phyloP scores from a whole-genome alignment of 2,329 filamentous ascomycete genomes.

The Periglandula ipomoeae region DNA sequence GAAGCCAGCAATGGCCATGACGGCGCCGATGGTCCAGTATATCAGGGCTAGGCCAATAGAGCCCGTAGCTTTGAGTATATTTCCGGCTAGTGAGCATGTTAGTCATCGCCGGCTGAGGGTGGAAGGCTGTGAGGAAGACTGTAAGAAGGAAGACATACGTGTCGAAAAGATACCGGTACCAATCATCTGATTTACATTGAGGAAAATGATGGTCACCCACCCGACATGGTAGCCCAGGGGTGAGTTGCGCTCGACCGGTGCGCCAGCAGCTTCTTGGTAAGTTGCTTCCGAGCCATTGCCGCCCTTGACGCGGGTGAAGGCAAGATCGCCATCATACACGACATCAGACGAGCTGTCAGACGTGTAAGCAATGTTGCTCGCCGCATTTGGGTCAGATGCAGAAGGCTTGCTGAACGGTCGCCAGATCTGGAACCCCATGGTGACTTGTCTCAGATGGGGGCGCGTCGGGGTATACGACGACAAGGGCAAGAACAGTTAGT shows the following conservation, averaged over 20 bases:
- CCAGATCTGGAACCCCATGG: neutral
- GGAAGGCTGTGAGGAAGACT: too few relatives aligned
- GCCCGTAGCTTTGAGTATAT: conserved; percentile 49
- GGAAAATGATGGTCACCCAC: conserved; percentile 45
- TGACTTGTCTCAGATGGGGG: neutral
- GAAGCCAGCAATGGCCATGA: conserved; percentile 47
- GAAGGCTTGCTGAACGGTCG: too few relatives aligned
- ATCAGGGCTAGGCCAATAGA: conserved; percentile 54
- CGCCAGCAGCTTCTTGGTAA: conserved; percentile 53
- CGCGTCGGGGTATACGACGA: too few relatives aligned
- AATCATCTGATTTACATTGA: conserved; percentile 55
- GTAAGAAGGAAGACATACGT: conserved; percentile 32
- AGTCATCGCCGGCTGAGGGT: too few relatives aligned
- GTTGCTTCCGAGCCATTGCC: conserved; percentile 40
- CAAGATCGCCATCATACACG: conserved; percentile 27
- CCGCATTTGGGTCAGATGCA: neutral
- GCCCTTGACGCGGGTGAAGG: conserved; percentile 31
- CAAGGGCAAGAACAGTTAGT: neutral
- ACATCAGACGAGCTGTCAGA: conserved; percentile 6
- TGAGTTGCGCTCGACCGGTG: conserved; percentile 49
- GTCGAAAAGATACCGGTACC: conserved; percentile 58
- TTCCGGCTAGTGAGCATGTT: neutral
- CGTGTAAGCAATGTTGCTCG: neutral
- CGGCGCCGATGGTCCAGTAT: conserved; percentile 55
- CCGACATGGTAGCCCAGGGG: conserved; percentile 52